Conservation (phyloP, 371 early-diverging fungal genomes). For the Nematocida ironsii region DNA sequence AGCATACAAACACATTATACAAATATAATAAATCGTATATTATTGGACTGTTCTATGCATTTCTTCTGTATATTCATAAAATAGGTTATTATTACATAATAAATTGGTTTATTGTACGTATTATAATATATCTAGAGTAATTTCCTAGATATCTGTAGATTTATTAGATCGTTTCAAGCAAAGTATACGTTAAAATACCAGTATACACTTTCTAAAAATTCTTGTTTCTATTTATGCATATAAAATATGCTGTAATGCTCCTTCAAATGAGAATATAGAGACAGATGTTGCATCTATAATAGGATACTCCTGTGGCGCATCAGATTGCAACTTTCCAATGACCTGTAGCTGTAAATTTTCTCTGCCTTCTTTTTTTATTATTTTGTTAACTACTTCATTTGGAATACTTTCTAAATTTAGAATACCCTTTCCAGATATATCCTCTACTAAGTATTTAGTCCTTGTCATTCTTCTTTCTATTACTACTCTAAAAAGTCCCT, state of each 20-base stretch:
- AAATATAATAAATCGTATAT: no score
- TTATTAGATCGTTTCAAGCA: no score
- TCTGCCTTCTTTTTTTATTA: slow-evolving; percentile 4
- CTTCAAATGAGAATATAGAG: slow-evolving; percentile 33
- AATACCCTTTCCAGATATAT: slow-evolving; percentile 42
- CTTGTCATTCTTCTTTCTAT: slow-evolving; percentile 7
- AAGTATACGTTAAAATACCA: no score
- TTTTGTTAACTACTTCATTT: neutral
- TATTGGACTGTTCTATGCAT: no score
- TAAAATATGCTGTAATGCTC: slow-evolving; percentile 10
- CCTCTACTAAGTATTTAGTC: slow-evolving; percentile 15
- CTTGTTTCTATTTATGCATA: neutral
- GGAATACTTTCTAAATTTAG: slow-evolving; percentile 14
- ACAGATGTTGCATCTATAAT: slow-evolving; percentile 6
- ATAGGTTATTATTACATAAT: no score
- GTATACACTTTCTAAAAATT: neutral
- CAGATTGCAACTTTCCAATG: slow-evolving; percentile 13
- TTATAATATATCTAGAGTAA: no score
- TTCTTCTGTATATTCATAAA: no score
- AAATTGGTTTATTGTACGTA: no score
- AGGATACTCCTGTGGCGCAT: slow-evolving; percentile 3
- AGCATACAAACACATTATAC: no score
- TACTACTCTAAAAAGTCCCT: slow-evolving; percentile 25
- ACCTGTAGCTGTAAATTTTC: neutral
- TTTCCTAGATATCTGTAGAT: no score